Base-by-base conservation (phyloP, 805 yeast genomes). In the Naumovozyma dairenensis region DNA sequence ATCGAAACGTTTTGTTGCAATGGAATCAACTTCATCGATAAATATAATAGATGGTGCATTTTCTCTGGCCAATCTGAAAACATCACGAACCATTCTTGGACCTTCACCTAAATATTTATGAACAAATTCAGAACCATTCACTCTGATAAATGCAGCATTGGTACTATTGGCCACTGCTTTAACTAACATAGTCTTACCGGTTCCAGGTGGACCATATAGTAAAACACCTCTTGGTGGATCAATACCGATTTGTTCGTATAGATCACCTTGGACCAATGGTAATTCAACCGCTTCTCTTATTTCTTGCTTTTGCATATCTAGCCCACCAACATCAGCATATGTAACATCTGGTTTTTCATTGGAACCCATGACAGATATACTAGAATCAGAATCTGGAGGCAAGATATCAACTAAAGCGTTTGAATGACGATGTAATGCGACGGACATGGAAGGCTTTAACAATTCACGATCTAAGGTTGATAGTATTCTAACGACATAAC, bases 11-110 rank as follows among this genome's bases (percentile, higher is more conserved):
- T 92, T 92, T 26, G 98, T 92, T 36, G 98, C 99, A 60, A 92
- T 92, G 21, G 99, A 96, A 64, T 92, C 98, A 51, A 92, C 87
- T 67, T 92, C 99, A 67, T 92, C 99, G 48, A 92, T 92, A 63
- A 92, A 92, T 41, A 92, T 92, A 53, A 92, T 92, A 7, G 96
- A 77, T 5, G 99, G 99, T 1, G 96, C 77, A 63, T 92, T 92
- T 58, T 92, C 99, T 55, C 97, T 74, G 6, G 99, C 99, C 43
- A 92, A 72, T 55, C 97, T 71, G 66, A 92, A 92, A 22, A 92
- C 97, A 59, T 92, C 98, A 60, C 99, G 79, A 22, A 92, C 98
- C 97, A 92, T 92, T 66, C 99, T 75, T 40, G 99, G 97, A 53
- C 99, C 98, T 67, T 92, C 99, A 59, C 99, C 99, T 35, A 92